Evolutionary conservation across 2,329 filamentous ascomycete species (phyloP).

Genomic region (Aphanocladium album): DNA sequence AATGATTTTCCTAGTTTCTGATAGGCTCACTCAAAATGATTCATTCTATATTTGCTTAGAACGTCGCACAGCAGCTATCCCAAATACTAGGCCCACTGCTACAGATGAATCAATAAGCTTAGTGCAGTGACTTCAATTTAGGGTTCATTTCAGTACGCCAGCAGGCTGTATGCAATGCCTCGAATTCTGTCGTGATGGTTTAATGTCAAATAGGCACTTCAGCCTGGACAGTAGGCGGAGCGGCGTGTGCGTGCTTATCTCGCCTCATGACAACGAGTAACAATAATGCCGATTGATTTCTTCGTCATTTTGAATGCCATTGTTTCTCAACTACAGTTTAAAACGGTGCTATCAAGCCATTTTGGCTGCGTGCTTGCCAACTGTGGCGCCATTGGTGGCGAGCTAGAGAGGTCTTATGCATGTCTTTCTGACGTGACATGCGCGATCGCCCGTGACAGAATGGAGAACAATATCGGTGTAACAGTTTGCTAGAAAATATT

Average conservation of each 20-base stretch:
- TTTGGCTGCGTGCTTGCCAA: not conserved
- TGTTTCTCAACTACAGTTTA: not conserved
- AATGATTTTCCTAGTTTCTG: not conserved
- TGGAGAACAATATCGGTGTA: not conserved
- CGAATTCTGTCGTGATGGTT: no score
- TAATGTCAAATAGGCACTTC: no score
- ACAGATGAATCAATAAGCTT: not conserved
- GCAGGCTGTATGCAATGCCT: no score
- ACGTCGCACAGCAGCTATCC: not conserved
- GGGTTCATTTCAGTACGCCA: no score
- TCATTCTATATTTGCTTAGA: not conserved
- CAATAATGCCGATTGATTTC: not conserved
- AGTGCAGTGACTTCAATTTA: no score
- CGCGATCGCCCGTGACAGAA: not conserved
- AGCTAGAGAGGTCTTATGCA: not conserved
- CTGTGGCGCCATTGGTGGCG: not conserved
- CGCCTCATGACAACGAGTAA: not conserved
- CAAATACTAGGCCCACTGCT: not conserved
- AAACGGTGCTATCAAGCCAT: not conserved
- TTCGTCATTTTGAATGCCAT: not conserved
- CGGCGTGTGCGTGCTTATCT: no score
- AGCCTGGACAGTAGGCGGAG: no score
- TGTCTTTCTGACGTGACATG: not conserved
- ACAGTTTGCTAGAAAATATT: not conserved
- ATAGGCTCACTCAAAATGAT: slow-evolving; percentile 7